Base-by-base conservation (phyloP, 2,329 filamentous ascomycete genomes). In the Beauveria australis region DNA sequence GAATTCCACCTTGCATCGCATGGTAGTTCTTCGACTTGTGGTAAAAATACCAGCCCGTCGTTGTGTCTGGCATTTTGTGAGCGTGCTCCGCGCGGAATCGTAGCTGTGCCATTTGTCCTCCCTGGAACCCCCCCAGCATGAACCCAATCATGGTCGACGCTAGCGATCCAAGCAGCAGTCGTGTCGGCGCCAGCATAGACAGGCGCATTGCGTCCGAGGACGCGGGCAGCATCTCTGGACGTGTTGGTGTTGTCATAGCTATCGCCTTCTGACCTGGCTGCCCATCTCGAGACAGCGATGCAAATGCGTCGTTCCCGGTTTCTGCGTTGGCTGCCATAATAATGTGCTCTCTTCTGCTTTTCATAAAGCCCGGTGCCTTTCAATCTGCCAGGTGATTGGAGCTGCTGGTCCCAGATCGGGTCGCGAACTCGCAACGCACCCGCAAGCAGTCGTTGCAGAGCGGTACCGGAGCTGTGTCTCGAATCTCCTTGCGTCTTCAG, bases 11-110 rank as follows among this genome's bases (percentile, higher is more conserved):
- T 24, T 89, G 81, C 68, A 90, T 87, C 56, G 89, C 83, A 68
- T 91, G 86, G 77, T 99, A 97, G 75, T 96, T 97, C 75, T 97
- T 97, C 71, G 86, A 91, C 76, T 97, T 97, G 79, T 97, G 93
- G 74, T 99, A 99, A n/a, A 97, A 83, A 72, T 93, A 99, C 94
- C 94, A 99, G 19, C 92, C 93, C 2, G 87, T 85, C 28, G 90
- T 87, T 1, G 87, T 87, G 3, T 84, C 86, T 22, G 94, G 94
- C 64, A 97, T 85, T 66, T 93, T 89, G 79, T 99, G 94, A 1
- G 94, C 92, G 71, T 99, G 96, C 75, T 99, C 94, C 63, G 94
- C 94, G 60, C 93, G 88, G 77, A 97, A 99, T 44, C 89, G 88
- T 61, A 96, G 80, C 56, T 89, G 87, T 1, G 90, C 84, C 71